A percentile compares a stretch with the other conserved stretches of the same genome.
These are phyloP conservation scores for Chlamydomonas sphaeroides DNA, from an alignment of 139 green algal species.

Conservation along the genomic window DNA sequence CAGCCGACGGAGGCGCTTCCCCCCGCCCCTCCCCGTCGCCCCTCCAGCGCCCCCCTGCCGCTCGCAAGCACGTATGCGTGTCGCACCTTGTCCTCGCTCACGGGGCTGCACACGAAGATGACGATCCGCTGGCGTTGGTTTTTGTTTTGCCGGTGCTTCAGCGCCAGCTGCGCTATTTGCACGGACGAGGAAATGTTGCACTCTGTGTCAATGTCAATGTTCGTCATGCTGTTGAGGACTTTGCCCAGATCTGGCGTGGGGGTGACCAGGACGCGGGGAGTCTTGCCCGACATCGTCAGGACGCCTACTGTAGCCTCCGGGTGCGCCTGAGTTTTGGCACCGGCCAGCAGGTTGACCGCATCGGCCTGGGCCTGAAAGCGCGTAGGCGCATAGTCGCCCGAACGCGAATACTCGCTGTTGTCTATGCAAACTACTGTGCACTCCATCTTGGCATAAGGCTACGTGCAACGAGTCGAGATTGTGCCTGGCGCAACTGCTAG, in stretches of 20 bases:
- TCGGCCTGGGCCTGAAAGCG: slow-evolving; percentile 95
- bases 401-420: slow-evolving; percentile 96
- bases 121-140: slow-evolving; percentile 98
- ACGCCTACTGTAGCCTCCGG: slow-evolving; percentile 98
- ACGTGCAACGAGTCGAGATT: too few relatives aligned
- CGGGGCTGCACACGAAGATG: slow-evolving; percentile 94
- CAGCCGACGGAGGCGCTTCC: too few relatives aligned
- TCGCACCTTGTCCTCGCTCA: slow-evolving; percentile 86
- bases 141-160: slow-evolving; percentile 99
- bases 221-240: slow-evolving; percentile 91
- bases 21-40: too few relatives aligned
- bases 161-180: slow-evolving; percentile 97
- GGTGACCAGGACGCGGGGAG: slow-evolving; percentile 93
- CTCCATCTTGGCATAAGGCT: slow-evolving; percentile 81
- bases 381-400: slow-evolving; percentile 94
- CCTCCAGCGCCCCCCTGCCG: too few relatives aligned
- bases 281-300: slow-evolving; percentile 96
- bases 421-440: slow-evolving; percentile 94
- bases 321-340: slow-evolving; percentile 96
- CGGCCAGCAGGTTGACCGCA: slow-evolving; percentile 96
- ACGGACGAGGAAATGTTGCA: slow-evolving; percentile 86
- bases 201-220: slow-evolving; percentile 87
- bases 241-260: slow-evolving; percentile 97
- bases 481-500: too few relatives aligned
- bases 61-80: too few relatives aligned